Conservation (phyloP, 352 stramenopile species). For the Globisporangium carolinianum region DNA sequence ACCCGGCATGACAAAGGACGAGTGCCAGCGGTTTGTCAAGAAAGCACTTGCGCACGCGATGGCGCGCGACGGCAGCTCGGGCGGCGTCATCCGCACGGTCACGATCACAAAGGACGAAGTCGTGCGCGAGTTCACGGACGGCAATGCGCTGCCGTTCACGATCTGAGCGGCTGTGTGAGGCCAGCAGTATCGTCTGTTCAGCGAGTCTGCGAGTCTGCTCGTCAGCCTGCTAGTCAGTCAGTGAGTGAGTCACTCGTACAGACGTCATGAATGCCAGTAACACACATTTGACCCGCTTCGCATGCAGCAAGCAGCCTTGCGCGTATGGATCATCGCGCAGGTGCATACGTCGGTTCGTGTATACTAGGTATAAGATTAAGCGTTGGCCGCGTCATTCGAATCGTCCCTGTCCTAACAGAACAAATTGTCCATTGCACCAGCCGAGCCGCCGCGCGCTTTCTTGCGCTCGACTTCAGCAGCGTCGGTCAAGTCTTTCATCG, state of each 20-base stretch:
- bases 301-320: no score
- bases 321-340: neutral
- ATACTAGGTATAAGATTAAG: no score
- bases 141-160: slow-evolving; percentile 87
- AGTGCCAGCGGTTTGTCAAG: slow-evolving; percentile 93
- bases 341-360: neutral
- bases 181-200: no score
- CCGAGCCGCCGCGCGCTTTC: slow-evolving; percentile 50
- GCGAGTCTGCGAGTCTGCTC: no score
- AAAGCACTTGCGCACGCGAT: slow-evolving; percentile 96
- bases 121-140: slow-evolving; percentile 89
- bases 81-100: slow-evolving; percentile 96
- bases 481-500: slow-evolving; percentile 73
- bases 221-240: neutral
- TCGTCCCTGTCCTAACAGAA: slow-evolving; percentile 44
- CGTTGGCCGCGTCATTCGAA: no score
- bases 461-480: slow-evolving; percentile 69
- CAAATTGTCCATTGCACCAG: slow-evolving; percentile 67
- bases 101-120: slow-evolving; percentile 90
- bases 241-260: neutral
- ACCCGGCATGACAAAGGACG: slow-evolving; percentile 95
- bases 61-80: slow-evolving; percentile 97
- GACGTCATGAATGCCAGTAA: slow-evolving; percentile 1
- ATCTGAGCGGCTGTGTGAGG: slow-evolving; percentile 36
- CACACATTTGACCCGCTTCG: no score